Conservation (phyloP, 192 early-diverging fungal species). For the Backusella tuberculispora region DNA sequence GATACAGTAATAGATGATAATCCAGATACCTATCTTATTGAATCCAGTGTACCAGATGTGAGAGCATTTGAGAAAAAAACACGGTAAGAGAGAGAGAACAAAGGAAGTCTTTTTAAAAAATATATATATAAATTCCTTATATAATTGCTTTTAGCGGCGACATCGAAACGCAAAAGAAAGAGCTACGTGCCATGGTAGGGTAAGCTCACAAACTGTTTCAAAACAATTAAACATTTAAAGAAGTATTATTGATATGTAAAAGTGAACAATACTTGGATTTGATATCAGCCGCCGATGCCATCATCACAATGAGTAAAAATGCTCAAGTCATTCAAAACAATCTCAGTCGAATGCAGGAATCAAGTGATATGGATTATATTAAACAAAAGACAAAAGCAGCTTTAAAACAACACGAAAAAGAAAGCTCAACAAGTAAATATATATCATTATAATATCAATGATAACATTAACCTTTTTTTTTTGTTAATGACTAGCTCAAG, state of each 20-base stretch:
- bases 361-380: constrained; percentile 54
- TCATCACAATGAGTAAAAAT: constrained; percentile 69
- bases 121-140: neutral
- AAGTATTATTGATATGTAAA: constrained; percentile 9
- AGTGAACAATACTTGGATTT: constrained; percentile 88
- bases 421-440: constrained; percentile 4
- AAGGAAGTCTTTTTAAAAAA: constrained; percentile 6
- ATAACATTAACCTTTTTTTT: neutral
- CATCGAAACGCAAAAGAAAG: constrained; percentile 82
- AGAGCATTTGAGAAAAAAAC: constrained; percentile 49
- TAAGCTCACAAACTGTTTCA: constrained; percentile 40
- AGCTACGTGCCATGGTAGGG: constrained; percentile 86
- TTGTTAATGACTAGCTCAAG: constrained; percentile 2
- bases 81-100: constrained; percentile 39
- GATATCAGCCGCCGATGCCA: constrained; percentile 82
- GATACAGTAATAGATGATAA: constrained; percentile 25
- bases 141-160: constrained; percentile 51
- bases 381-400: constrained; percentile 41
- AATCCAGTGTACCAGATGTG: constrained; percentile 51
- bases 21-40: constrained; percentile 48
- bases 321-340: constrained; percentile 56
- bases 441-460: neutral
- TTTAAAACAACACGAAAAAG: neutral
- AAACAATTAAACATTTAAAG: neutral
- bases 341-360: constrained; percentile 58